A percentile compares a stretch with the other conserved stretches of the same genome.
Conservation (phyloP, 257 asterid genomes). For the Linderniella brevidens region DNA sequence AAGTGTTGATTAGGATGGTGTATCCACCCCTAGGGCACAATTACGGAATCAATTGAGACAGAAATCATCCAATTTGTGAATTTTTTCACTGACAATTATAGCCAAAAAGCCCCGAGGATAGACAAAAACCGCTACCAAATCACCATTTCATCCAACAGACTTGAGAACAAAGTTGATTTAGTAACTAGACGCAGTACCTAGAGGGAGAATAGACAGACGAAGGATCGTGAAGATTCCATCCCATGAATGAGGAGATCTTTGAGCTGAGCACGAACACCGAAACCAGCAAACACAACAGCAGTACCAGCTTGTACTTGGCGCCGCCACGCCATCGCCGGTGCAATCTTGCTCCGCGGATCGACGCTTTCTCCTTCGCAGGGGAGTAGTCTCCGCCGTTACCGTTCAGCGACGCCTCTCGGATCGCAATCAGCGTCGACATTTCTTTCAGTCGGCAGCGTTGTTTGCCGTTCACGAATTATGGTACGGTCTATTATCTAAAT, state of each 20-base stretch:
- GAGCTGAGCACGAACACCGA: constrained; percentile 23
- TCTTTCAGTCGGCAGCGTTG: constrained; percentile 1
- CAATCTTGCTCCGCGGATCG: constrained; percentile 36
- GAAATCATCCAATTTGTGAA: no score
- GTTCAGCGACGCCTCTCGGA: constrained; percentile 28
- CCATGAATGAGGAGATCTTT: constrained; percentile 25
- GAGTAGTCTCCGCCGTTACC: constrained; percentile 33
- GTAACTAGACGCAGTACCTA: constrained; percentile 19
- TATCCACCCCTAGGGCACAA: constrained; percentile 33
- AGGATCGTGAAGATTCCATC: constrained; percentile 31
- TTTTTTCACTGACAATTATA: no score
- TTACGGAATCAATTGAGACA: background rate
- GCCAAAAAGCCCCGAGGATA: no score
- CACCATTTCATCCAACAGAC: background rate
- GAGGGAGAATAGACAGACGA: constrained; percentile 27
- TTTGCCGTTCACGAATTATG: no score
- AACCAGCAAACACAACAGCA: constrained; percentile 15
- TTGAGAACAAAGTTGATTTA: background rate
- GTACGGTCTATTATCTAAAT: no score
- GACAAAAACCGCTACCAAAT: background rate
- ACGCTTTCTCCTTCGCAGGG: constrained; percentile 45
- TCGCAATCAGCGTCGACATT: constrained; percentile 33
- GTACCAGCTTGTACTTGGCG: constrained; percentile 28
- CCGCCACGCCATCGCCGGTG: constrained; percentile 22
- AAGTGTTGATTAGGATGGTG: constrained; percentile 47